A percentile compares a stretch with the other conserved stretches of the same genome.
phyloP scores from a whole-genome alignment of 2,329 filamentous ascomycete genomes.

The Malbranchea zuffiana region DNA sequence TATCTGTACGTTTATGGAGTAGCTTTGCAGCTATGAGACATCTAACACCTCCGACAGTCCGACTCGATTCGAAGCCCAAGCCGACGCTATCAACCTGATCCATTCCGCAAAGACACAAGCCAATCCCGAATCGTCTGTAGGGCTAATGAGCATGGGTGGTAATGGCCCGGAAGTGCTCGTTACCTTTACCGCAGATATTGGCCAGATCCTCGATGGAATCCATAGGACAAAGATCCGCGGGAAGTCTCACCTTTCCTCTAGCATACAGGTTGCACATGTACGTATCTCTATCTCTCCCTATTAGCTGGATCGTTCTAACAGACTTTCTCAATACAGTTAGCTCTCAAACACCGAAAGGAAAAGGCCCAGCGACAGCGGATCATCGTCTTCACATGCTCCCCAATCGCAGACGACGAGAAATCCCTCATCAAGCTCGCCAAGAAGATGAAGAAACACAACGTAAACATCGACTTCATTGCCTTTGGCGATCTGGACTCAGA shows the following conservation, averaged over 20 bases:
- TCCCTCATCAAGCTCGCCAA: constrained; percentile 79
- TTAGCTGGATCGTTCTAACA: constrained; percentile 1
- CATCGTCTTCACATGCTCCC: constrained; percentile 92
- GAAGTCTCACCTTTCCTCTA: constrained; percentile 75
- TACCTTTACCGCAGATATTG: constrained; percentile 90
- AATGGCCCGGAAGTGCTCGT: constrained; percentile 95
- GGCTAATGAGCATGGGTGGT: constrained; percentile 97
- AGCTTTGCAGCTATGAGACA: background rate
- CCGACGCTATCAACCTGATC: constrained; percentile 86
- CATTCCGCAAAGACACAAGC: constrained; percentile 92
- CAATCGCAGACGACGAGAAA: constrained; percentile 81
- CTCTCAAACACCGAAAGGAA: constrained; percentile 95
- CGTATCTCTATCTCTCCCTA: constrained; percentile 26
- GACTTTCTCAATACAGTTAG: constrained; percentile 53
- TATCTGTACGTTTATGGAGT: constrained; percentile 44
- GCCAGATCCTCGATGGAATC: constrained; percentile 85
- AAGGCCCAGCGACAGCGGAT: constrained; percentile 94
- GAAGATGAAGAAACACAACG: constrained; percentile 98
- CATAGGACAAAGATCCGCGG: constrained; percentile 92
- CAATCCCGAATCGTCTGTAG: constrained; percentile 94
- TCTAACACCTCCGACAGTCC: constrained; percentile 46
- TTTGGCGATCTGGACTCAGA: constrained; percentile 91
- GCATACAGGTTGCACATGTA: constrained; percentile 90
- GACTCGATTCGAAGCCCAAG: constrained; percentile 90
- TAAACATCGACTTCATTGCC: constrained; percentile 85